A percentile compares a stretch with the other conserved stretches of the same genome.
phyloP scores from a whole-genome alignment of 108 stramenopile species.

The Skeletonema costatum region DNA sequence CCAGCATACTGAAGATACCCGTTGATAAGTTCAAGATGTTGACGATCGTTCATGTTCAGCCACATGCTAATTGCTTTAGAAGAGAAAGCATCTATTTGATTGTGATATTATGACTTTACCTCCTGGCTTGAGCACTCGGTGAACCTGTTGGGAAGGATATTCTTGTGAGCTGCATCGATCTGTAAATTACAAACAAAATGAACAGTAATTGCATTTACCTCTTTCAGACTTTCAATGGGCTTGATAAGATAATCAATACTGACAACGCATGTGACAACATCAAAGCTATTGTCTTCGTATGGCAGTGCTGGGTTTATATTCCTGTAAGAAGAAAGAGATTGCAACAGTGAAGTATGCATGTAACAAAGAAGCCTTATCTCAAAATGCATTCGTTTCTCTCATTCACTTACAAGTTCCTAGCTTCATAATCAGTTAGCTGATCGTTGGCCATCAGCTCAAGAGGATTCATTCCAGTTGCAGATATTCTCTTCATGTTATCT shows the following conservation, averaged over 20 bases:
- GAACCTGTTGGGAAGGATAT: conserved; percentile 14
- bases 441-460: conserved; percentile 90
- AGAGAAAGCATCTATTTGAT: conserved; percentile 91
- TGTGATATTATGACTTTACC: conserved; percentile 91
- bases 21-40: conserved; percentile 93
- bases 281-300: conserved; percentile 86
- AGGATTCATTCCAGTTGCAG: conserved; percentile 89
- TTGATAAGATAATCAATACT: conserved; percentile 91
- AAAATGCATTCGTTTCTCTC: conserved; percentile 32
- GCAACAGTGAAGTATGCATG: neutral
- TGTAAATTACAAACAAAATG: neutral
- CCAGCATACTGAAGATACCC: conserved; percentile 93
- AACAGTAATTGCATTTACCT: conserved; percentile 57
- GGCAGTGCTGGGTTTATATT: conserved; percentile 52
- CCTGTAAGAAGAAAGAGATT: neutral
- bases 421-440: conserved; percentile 90
- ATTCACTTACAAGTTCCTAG: conserved; percentile 86
- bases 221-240: conserved; percentile 77
- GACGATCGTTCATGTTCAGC: conserved; percentile 87
- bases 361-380: neutral
- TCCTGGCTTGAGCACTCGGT: conserved; percentile 87
- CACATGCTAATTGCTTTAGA: conserved; percentile 86
- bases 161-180: conserved; percentile 14
- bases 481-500: conserved; percentile 71
- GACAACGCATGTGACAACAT: conserved; percentile 95